These are phyloP conservation scores for Discostella pseudostelligera DNA, from an alignment of 108 stramenopile genomes.

Conservation along the genomic window DNA sequence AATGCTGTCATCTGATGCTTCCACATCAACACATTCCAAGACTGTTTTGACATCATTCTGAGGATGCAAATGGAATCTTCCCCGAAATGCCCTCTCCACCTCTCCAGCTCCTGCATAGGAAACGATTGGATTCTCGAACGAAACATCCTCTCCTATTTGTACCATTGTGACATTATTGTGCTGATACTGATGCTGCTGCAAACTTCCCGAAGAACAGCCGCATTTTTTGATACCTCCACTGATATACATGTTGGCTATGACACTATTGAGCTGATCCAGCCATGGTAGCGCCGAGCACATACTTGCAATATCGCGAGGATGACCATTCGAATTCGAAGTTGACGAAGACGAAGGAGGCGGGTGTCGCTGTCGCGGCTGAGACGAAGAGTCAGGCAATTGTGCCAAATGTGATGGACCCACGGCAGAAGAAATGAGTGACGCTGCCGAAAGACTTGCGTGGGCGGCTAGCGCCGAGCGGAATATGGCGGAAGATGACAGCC, in stretches of 20 bases:
- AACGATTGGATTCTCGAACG: constrained; percentile 34
- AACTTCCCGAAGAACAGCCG: not conserved
- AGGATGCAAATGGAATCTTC: constrained; percentile 14
- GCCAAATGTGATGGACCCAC: constrained; percentile 16
- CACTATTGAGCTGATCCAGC: constrained; percentile 35
- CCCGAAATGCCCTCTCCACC: constrained; percentile 36
- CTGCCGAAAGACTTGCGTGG: constrained; percentile 19
- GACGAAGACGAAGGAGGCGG: not conserved
- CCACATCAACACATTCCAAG: constrained; percentile 34
- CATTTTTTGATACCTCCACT: constrained; percentile 8
- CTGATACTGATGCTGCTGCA: too few relatives aligned
- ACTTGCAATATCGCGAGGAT: not conserved
- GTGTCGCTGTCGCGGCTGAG: not conserved
- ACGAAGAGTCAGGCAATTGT: not conserved
- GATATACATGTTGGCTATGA: constrained; percentile 30
- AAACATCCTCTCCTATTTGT: constrained; percentile 23
- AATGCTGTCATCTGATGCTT: constrained; percentile 42
- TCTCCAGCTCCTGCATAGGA: constrained; percentile 17
- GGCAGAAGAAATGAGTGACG: constrained; percentile 25
- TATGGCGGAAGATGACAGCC: constrained; percentile 14
- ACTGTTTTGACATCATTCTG: constrained; percentile 29
- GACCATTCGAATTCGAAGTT: not conserved
- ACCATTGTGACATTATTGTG: not conserved
- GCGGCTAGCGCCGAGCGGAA: constrained; percentile 15
- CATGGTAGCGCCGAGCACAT: constrained; percentile 31